A percentile compares a stretch with the other conserved stretches of the same genome.
Conservation (phyloP, 2,329 filamentous ascomycete species). For the Acrodontium crateriforme region DNA sequence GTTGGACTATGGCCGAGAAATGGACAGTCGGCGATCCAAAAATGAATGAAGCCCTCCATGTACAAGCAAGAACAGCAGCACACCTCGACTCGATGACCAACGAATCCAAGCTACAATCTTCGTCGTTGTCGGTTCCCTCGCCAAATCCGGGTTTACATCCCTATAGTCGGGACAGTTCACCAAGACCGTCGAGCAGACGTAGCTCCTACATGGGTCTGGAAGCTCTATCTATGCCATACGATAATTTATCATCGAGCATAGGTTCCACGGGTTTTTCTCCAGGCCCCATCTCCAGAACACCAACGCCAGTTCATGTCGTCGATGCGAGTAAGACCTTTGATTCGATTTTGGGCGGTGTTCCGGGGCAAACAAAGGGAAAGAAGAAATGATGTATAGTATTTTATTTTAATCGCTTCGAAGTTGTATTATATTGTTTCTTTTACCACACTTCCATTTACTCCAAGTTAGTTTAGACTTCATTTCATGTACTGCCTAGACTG, state of each 20-base stretch:
- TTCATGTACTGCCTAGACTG: too few relatives aligned
- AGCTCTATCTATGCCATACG: conserved; percentile 28
- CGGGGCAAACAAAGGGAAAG: conserved; percentile 14
- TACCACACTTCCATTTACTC: too few relatives aligned
- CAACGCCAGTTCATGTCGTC: conserved; percentile 10
- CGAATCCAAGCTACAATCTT: not conserved
- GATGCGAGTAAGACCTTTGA: conserved; percentile 35
- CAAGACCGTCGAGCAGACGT: conserved; percentile 17
- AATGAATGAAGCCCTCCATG: conserved; percentile 16
- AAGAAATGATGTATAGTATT: too few relatives aligned
- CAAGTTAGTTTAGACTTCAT: too few relatives aligned
- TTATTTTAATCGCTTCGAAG: too few relatives aligned
- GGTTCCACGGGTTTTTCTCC: not conserved
- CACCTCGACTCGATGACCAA: conserved; percentile 1
- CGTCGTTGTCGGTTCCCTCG: not conserved
- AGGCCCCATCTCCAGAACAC: not conserved
- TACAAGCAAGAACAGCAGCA: conserved; percentile 10
- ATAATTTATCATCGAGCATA: conserved; percentile 1
- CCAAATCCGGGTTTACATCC: not conserved
- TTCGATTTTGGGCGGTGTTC: conserved; percentile 26
- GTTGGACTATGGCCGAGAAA: conserved; percentile 50
- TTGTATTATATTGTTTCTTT: too few relatives aligned
- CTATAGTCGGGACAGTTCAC: not conserved
- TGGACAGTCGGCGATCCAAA: conserved; percentile 38
- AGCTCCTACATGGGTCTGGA: conserved; percentile 33